Conservation (phyloP, 768 basidiomycete genomes). For the Suillus weaverae region DNA sequence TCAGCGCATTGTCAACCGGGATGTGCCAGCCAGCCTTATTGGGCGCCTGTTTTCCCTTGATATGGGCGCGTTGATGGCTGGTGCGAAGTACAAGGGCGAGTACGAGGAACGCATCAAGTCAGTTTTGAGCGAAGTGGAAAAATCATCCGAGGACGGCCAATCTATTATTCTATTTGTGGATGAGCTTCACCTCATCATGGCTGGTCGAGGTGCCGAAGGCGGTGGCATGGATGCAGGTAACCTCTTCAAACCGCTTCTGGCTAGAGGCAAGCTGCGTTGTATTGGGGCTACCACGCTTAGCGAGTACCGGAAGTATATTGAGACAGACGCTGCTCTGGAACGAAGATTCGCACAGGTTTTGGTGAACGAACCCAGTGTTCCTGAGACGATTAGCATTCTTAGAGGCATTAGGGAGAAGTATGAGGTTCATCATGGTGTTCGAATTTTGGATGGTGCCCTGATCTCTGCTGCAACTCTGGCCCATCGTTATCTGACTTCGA, state of each 20-base stretch:
- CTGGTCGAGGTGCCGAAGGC: constrained; percentile 77
- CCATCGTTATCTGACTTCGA: constrained; percentile 85
- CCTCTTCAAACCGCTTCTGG: constrained; percentile 88
- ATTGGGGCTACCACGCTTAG: constrained; percentile 92
- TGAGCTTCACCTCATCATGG: constrained; percentile 93
- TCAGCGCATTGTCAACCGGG: constrained; percentile 91
- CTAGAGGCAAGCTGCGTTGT: constrained; percentile 73
- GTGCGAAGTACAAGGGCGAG: constrained; percentile 91
- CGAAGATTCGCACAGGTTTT: constrained; percentile 92
- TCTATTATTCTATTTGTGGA: constrained; percentile 94
- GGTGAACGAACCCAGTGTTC: constrained; percentile 86
- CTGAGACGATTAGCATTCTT: constrained; percentile 90
- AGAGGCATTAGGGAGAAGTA: constrained; percentile 95
- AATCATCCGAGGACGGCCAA: constrained; percentile 72
- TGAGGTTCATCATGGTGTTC: constrained; percentile 88
- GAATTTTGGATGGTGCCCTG: constrained; percentile 84
- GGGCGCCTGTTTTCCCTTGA: constrained; percentile 83
- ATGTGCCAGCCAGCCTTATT: constrained; percentile 77
- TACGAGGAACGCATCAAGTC: constrained; percentile 96
- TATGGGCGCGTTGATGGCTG: constrained; percentile 95
- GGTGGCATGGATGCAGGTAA: constrained; percentile 95
- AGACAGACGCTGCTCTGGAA: constrained; percentile 89
- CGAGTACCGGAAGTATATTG: constrained; percentile 92
- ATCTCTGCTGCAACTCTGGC: constrained; percentile 90
- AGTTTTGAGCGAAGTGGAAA: constrained; percentile 92